A percentile compares a stretch with the other conserved stretches of the same genome.
Conservation (phyloP, 441 rosid genomes). For the Pelargonium australe region DNA sequence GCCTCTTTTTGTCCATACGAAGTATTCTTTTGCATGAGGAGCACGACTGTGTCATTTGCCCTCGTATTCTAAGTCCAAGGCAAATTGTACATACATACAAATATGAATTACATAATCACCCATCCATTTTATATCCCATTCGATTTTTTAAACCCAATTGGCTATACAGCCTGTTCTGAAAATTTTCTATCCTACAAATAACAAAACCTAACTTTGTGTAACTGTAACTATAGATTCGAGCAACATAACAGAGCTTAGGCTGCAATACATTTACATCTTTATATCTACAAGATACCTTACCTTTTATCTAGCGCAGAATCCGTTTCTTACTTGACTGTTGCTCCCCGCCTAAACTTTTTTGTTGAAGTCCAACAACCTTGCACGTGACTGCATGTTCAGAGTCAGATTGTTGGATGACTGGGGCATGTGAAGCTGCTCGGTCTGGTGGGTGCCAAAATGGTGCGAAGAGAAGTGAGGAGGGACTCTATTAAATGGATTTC, state of each 20-base stretch:
- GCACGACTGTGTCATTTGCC: too few relatives aligned
- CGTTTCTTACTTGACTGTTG: slow-evolving; percentile 9
- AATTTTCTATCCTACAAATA: too few relatives aligned
- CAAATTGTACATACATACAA: too few relatives aligned
- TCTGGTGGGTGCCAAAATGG: slow-evolving; percentile 43
- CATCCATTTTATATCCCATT: too few relatives aligned
- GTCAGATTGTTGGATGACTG: slow-evolving; percentile 38
- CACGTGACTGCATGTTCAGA: slow-evolving; percentile 37
- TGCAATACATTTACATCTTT: slow-evolving; percentile 30
- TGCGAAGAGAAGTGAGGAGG: slow-evolving; percentile 42
- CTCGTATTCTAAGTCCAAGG: too few relatives aligned
- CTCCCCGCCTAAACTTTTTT: slow-evolving; percentile 37
- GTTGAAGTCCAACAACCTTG: slow-evolving; percentile 53
- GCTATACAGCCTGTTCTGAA: too few relatives aligned
- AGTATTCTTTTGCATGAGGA: too few relatives aligned
- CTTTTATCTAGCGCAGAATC: slow-evolving; percentile 1
- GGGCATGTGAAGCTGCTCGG: slow-evolving; percentile 33
- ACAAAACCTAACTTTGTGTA: too few relatives aligned
- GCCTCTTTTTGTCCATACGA: too few relatives aligned
- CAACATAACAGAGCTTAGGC: slow-evolving; percentile 12
- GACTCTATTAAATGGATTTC: slow-evolving; percentile 42
- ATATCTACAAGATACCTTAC: slow-evolving; percentile 32
- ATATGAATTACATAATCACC: too few relatives aligned
- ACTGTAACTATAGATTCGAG: too few relatives aligned
- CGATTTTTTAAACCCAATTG: too few relatives aligned